Percentiles rank a stretch among this genome's conserved stretches.
Conservation (phyloP, 805 yeast genomes). For the Saturnispora serradocipensis region DNA sequence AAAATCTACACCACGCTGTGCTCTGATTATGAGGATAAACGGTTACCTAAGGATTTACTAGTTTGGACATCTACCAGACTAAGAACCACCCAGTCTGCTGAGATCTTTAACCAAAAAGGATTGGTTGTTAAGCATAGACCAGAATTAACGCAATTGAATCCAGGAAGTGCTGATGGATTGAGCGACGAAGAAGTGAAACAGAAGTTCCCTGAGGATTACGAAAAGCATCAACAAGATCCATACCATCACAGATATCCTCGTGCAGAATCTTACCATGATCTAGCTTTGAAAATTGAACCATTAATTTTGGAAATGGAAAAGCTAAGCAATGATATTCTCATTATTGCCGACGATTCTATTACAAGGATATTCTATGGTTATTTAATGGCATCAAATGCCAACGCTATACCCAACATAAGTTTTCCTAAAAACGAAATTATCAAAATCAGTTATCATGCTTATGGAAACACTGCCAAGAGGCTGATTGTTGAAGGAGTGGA, state of each 20-base stretch:
- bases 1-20: slow-evolving; percentile 51
- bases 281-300: slow-evolving; percentile 92
- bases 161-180: slow-evolving; percentile 76
- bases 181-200: slow-evolving; percentile 47
- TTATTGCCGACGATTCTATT: slow-evolving; percentile 89
- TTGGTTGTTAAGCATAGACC: slow-evolving; percentile 65
- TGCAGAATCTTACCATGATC: slow-evolving; percentile 92
- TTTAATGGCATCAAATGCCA: slow-evolving; percentile 82
- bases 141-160: slow-evolving; percentile 79
- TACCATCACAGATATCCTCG: slow-evolving; percentile 89
- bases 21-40: slow-evolving; percentile 20
- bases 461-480: slow-evolving; percentile 58
- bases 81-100: slow-evolving; percentile 74
- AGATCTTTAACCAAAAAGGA: slow-evolving; percentile 52
- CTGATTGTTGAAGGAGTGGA: slow-evolving; percentile 31
- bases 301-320: slow-evolving; percentile 89
- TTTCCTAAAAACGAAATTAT: slow-evolving; percentile 79
- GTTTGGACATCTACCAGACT: slow-evolving; percentile 95
- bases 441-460: slow-evolving; percentile 82
- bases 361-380: slow-evolving; percentile 88
- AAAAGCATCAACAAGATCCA: slow-evolving; percentile 62
- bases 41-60: slow-evolving; percentile 35
- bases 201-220: slow-evolving; percentile 61
- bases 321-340: slow-evolving; percentile 74
- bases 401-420: slow-evolving; percentile 71